These are phyloP conservation scores for Prunus padus DNA, from an alignment of 306 rosid species.

Conservation along the genomic window DNA sequence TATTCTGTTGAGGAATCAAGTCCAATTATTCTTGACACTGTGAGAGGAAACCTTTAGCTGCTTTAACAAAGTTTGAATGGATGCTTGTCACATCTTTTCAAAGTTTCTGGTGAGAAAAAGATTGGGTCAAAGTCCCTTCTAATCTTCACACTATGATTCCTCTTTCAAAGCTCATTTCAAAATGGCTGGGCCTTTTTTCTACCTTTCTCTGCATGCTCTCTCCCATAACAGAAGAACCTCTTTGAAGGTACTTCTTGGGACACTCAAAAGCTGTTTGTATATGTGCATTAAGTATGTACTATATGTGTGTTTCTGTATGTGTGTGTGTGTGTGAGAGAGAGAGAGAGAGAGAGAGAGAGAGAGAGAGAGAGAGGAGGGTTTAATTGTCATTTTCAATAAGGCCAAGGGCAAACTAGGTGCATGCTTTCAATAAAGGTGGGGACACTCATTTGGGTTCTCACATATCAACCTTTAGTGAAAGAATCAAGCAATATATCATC, in stretches of 20 bases:
- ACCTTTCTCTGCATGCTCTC: slow-evolving; percentile 29
- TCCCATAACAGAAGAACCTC: slow-evolving; percentile 18
- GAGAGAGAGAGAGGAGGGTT: neutral
- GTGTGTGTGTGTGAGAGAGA: neutral
- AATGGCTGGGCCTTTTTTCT: slow-evolving; percentile 30
- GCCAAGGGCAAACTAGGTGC: slow-evolving; percentile 26
- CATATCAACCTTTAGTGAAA: slow-evolving; percentile 24
- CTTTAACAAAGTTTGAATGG: slow-evolving; percentile 48
- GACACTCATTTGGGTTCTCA: slow-evolving; percentile 33
- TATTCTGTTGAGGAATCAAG: slow-evolving; percentile 48
- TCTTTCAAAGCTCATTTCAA: slow-evolving; percentile 30
- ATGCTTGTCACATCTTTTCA: slow-evolving; percentile 66
- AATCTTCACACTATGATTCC: slow-evolving; percentile 39
- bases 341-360: neutral
- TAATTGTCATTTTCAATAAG: slow-evolving; percentile 13
- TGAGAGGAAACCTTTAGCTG: slow-evolving; percentile 43
- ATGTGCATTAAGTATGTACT: neutral
- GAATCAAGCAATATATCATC: slow-evolving; percentile 38
- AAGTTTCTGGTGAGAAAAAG: slow-evolving; percentile 37
- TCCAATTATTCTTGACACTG: slow-evolving; percentile 46
- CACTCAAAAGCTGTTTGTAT: slow-evolving; percentile 23
- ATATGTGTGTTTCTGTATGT: neutral
- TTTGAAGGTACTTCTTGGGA: slow-evolving; percentile 26
- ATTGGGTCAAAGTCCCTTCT: slow-evolving; percentile 40
- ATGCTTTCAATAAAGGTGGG: slow-evolving; percentile 39